Evolutionary conservation across 257 asterid genomes (phyloP), one percentile per base, ranked within the genome.

Genomic region (Capsicum chinense): DNA sequence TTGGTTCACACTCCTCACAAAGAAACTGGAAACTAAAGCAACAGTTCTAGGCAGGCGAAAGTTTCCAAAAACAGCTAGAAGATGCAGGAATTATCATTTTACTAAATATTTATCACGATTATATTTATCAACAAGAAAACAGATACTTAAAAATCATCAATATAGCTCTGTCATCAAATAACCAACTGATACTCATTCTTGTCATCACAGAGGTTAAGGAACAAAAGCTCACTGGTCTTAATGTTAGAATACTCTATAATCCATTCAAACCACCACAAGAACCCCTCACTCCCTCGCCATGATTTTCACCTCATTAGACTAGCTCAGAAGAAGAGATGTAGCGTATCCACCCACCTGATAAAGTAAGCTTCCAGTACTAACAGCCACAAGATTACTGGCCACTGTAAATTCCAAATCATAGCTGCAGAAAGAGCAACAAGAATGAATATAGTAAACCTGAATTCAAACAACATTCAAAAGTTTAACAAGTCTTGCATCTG

Each of bases 381-480:
- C 97, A 81, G 98, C 99, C 66, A 97, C 94, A 73, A 91, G 90
- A 88, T 97, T 91, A 85, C 87, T 87, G 90, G 98, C 97, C 90
- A 95, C 99, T 2, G 99, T 97, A 87, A 93, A 95, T 88, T 97
- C 99, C 88, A 97, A 89, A 90, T 97, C 98, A 86, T 93, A 97
- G 90, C 99, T 97, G 89, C 79, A 83, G 81, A 88, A 80, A 17
- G 87, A 79, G 83, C 80, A 89, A 83, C 54, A 84, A 83, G 80
- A 35, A 86, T 80, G 70, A 90, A 81, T 48, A 83, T 76, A 80
- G 64, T 15, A 74, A 79, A 63, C 50, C 57, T 74, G 52, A 63
- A 76, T 57, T 52, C 66, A 54, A 54, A 78, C 66, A 78, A 64
- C 26, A 33, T 14, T 48, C 62, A 52, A 13, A 71, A 78, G 50